phyloP scores from a whole-genome alignment of 2,329 filamentous ascomycete genomes.

The Shiraia bambusicola region DNA sequence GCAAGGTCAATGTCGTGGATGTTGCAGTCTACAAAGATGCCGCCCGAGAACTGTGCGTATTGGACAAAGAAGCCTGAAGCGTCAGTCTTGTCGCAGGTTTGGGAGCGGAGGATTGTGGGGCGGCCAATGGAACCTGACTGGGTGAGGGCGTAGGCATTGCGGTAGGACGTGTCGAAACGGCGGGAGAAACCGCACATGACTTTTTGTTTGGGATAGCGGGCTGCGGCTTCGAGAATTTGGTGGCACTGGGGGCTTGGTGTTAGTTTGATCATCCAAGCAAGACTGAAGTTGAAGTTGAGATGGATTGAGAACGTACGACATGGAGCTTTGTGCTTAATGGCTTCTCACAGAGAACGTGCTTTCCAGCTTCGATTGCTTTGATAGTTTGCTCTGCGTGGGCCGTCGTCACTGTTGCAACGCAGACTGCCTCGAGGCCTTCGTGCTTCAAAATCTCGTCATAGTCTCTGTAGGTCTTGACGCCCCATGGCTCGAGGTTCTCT shows the following conservation, averaged over 20 bases:
- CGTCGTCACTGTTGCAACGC: constrained; percentile 57
- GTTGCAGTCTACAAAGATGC: constrained; percentile 71
- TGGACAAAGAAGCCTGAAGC: constrained; percentile 67
- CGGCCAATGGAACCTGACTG: constrained; percentile 59
- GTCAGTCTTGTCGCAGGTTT: constrained; percentile 68
- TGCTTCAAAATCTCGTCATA: constrained; percentile 61
- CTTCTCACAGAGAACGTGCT: constrained; percentile 63
- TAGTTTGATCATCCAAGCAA: no score
- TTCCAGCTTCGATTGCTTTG: constrained; percentile 55
- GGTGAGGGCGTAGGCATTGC: constrained; percentile 58
- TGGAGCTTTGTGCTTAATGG: constrained; percentile 61
- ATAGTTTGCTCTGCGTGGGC: constrained; percentile 61
- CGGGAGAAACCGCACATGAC: constrained; percentile 68
- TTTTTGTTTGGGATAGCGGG: constrained; percentile 60
- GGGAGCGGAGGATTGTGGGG: constrained; percentile 62
- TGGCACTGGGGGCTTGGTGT: constrained; percentile 53
- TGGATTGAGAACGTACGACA: constrained; percentile 51
- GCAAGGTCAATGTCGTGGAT: constrained; percentile 70
- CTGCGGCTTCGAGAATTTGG: constrained; percentile 60
- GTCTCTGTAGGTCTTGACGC: constrained; percentile 55
- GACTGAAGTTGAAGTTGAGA: neutral
- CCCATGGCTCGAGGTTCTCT: constrained; percentile 53
- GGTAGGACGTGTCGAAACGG: constrained; percentile 67
- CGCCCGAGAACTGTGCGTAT: constrained; percentile 65
- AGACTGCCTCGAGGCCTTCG: constrained; percentile 56